Evolutionary conservation across 1,284 basidiomycete genomes (phyloP), one percentile per base, ranked within the genome.

Genomic region (Leccinum pachyderme): DNA sequence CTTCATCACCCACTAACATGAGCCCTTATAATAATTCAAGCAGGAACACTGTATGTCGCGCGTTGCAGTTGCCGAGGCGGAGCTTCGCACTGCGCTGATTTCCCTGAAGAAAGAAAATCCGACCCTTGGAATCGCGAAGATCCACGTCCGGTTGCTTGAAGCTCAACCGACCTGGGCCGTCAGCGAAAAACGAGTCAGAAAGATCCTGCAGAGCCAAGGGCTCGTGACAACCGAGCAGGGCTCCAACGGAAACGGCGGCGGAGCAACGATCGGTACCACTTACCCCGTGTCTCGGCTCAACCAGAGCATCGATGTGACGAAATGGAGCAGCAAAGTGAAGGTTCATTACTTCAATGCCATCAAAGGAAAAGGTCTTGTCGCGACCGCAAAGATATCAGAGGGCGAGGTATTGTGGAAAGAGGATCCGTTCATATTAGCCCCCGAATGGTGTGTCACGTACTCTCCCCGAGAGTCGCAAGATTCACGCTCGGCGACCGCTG

Each of bases 301-400:
- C 60, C 69, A 82, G n/a, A 76, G 77, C 22, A 75, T 93, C 5
- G 82, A 91, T 63, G 68, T 87, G 29, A 59, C 69, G 2, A 79
- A 77, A 54, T 87, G 86, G 78, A 83, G 86, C 25, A 68, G 68
- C 5, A 89, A 87, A 64, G 79, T 91, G 11, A 76, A 82, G 52
- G 87, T 89, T 2, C 80, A 78, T 63, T 81, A 86, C 72, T 93
- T 93, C 65, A 78, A 84, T 49, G 76, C 79, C 52, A 74, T 78
- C 57, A 93, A 89, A 65, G 93, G 93, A 8, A 95, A 95, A 64
- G 93, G 93, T 0, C 75, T 95, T 29, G 81, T 95, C 1, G 89
- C 91, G 2, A 81, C 73, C 27, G 79, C 83, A 52, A 75, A 79
- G 47, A 86, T 95, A 55, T 71, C 74, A 11, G 79, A 84, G 62